A percentile compares a stretch with the other conserved stretches of the same genome.
These are phyloP conservation scores for Postia placenta DNA, from an alignment of 768 basidiomycete species.

Conservation along the genomic window DNA sequence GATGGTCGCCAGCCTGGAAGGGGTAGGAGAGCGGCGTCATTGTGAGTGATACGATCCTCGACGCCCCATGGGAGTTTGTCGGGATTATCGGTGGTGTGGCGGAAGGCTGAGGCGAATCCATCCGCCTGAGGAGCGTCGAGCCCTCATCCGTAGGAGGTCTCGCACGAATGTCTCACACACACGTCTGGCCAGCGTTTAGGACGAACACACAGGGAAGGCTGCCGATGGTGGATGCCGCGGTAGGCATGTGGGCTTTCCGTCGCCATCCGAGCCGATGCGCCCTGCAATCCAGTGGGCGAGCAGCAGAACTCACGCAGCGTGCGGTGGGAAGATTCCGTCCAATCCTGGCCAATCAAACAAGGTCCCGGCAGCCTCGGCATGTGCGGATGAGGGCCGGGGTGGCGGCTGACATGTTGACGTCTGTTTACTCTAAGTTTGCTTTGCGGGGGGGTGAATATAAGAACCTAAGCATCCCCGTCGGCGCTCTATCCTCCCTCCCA, in stretches of 20 bases:
- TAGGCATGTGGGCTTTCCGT: background rate
- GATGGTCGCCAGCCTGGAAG: background rate
- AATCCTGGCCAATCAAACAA: background rate
- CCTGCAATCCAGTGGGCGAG: background rate
- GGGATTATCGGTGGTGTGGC: background rate
- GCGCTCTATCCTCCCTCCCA: slow-evolving; percentile 6
- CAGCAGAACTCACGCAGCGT: slow-evolving; percentile 1
- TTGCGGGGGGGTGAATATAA: slow-evolving; percentile 4
- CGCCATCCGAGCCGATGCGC: background rate
- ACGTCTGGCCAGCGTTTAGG: background rate
- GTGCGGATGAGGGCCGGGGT: background rate
- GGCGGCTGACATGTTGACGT: background rate
- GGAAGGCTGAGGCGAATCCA: background rate
- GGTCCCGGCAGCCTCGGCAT: background rate
- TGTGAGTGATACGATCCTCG: slow-evolving; percentile 1
- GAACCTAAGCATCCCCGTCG: background rate
- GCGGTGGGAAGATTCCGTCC: background rate
- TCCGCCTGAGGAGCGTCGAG: background rate
- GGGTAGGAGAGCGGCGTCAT: background rate
- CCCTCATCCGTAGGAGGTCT: background rate
- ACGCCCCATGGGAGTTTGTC: background rate
- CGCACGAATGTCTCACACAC: background rate
- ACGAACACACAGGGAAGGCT: background rate
- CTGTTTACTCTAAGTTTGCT: background rate
- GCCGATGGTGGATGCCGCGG: background rate